phyloP scores from a whole-genome alignment of 169 alveolate species.

The Sarcocystis neurona region DNA sequence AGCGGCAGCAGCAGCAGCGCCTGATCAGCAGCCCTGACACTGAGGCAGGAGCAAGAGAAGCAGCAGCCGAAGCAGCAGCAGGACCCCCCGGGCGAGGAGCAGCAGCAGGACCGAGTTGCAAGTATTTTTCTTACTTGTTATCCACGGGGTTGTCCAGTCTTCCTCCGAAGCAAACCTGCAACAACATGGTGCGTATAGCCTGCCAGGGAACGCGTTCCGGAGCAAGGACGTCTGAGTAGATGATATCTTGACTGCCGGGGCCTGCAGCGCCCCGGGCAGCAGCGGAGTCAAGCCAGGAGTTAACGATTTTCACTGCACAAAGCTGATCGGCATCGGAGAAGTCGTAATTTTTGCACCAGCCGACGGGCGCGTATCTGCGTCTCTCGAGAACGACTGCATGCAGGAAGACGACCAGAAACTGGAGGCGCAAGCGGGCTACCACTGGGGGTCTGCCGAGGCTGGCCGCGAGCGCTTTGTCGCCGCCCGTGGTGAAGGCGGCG shows the following conservation, averaged over 20 bases:
- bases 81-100: too few relatives aligned
- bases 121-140: too few relatives aligned
- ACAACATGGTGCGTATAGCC: conserved; percentile 92
- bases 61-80: neutral
- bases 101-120: too few relatives aligned
- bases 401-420: conserved; percentile 93
- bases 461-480: neutral
- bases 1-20: too few relatives aligned
- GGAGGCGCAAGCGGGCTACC: conserved; percentile 88
- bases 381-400: conserved; percentile 97
- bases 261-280: conserved; percentile 58
- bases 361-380: conserved; percentile 96
- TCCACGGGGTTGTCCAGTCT: conserved; percentile 96
- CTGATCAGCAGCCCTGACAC: too few relatives aligned
- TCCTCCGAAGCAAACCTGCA: conserved; percentile 95
- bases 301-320: conserved; percentile 92
- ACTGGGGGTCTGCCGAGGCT: conserved; percentile 68
- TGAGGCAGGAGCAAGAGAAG: too few relatives aligned
- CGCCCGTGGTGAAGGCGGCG: conserved; percentile 73
- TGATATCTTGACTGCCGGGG: conserved; percentile 62
- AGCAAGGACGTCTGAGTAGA: conserved; percentile 75
- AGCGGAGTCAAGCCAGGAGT: conserved; percentile 89
- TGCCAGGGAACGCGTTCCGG: conserved; percentile 98
- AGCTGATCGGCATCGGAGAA: conserved; percentile 97
- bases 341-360: conserved; percentile 97